Evolutionary conservation across 805 yeast species (phyloP), one percentile per base, ranked within the genome.

Genomic region (Helenozyma baotianmanensis): DNA sequence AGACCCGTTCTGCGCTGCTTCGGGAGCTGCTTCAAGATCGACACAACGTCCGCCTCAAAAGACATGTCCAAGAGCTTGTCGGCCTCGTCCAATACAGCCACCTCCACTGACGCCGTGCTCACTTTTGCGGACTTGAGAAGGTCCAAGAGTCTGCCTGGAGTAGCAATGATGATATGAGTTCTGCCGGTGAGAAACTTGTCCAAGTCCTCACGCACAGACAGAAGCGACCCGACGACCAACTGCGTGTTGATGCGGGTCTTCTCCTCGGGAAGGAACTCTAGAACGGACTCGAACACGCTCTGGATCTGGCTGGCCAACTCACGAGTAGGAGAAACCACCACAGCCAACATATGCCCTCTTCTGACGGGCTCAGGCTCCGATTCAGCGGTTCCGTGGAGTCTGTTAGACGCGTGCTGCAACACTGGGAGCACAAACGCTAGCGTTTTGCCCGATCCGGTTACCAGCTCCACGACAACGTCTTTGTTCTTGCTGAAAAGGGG

Each of bases 391-490:
- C 47, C 44, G 40, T 49, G 59, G 33, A 50, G 54, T 35, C 47
- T 47, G 27, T 51, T 51, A 2, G 68, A 59, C 6, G 88, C 58
- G 45, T 78, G 80, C 47, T 88, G 90, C 4, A 88, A 50, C 1
- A 84, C 72, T 0, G 98, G 98, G 2, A 92, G 70, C 4, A 80
- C 76, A 62, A 84, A 92, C 3, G 97, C 82, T n/a, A 89, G 57
- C 0, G 98, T 92, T 55, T 92, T 92, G n/a, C 98, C 98, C 0
- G 97, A 88, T 0, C 98, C 98, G 0, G 98, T 92, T 1, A 87
- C 96, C 0, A 97, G 95, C 54, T 92, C 97, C 1, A 88, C 97
- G 7, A 92, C 92, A 3, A 92, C 96, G 60, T 92, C 98, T 51
- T 90, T 90, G 52, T 88, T 83, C 13, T 78, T 78, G 14, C 81